Conservation (phyloP, 2,329 filamentous ascomycete genomes). For the Nigrospora sphaerica region DNA sequence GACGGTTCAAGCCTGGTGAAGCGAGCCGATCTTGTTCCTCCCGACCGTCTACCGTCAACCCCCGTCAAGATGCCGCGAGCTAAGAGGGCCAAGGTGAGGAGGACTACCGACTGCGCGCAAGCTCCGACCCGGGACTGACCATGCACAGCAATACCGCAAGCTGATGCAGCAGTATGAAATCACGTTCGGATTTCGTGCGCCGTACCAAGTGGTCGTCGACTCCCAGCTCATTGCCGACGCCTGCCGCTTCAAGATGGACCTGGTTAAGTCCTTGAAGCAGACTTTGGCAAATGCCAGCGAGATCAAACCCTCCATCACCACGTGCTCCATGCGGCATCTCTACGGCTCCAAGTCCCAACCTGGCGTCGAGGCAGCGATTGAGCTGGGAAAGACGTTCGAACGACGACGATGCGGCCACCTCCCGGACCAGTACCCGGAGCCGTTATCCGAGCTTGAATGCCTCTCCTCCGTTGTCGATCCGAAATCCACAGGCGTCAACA, state of each 20-base stretch:
- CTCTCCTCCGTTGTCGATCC: conserved; percentile 70
- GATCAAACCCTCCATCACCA: conserved; percentile 79
- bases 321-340: conserved; percentile 74
- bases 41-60: too few relatives aligned
- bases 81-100: conserved; percentile 64
- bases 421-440: conserved; percentile 62
- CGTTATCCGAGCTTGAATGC: conserved; percentile 64
- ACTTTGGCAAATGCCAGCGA: conserved; percentile 68
- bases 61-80: conserved; percentile 21
- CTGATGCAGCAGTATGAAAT: conserved; percentile 90
- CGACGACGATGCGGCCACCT: conserved; percentile 74
- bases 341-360: conserved; percentile 56
- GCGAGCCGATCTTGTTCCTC: too few relatives aligned
- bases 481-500: conserved; percentile 64
- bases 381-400: conserved; percentile 68
- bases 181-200: conserved; percentile 89
- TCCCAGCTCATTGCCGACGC: conserved; percentile 79
- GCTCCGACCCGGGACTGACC: too few relatives aligned
- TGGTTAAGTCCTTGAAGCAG: conserved; percentile 67
- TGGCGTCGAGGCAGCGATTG: conserved; percentile 54
- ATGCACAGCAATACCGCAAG: conserved; percentile 62
- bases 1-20: too few relatives aligned
- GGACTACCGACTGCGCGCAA: conserved; percentile 21
- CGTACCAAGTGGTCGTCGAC: conserved; percentile 89
- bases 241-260: conserved; percentile 80